Conservation (phyloP, 2,329 filamentous ascomycete genomes). For the Akanthomyces muscarius region DNA sequence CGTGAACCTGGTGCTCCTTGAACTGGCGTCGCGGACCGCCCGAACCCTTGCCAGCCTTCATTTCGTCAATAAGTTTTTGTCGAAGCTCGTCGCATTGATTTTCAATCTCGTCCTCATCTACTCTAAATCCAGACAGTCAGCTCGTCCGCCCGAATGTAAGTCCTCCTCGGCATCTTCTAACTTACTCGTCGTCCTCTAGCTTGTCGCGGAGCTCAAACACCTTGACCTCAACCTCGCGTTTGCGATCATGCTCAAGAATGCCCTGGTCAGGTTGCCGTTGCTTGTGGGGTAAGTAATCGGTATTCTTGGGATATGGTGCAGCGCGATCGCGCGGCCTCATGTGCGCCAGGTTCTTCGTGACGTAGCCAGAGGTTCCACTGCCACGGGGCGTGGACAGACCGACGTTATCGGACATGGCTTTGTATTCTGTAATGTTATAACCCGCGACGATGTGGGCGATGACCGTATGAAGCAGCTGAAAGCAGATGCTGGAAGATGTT, state of each 20-base stretch:
- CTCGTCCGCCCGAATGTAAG: neutral
- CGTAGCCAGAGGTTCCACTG: conserved; percentile 94
- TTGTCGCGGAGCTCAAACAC: conserved; percentile 86
- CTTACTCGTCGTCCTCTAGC: conserved; percentile 84
- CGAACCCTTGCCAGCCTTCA: conserved; percentile 31
- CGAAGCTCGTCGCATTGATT: conserved; percentile 44
- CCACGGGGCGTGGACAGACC: conserved; percentile 91
- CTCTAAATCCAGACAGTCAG: conserved; percentile 39
- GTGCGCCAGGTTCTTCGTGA: conserved; percentile 91
- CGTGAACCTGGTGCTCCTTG: conserved; percentile 93
- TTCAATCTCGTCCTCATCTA: conserved; percentile 90
- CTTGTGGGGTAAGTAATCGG: conserved; percentile 63
- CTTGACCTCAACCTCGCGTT: conserved; percentile 86
- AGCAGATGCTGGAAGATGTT: neutral
- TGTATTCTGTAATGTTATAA: neutral
- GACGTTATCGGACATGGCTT: conserved; percentile 88
- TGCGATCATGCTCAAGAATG: conserved; percentile 90
- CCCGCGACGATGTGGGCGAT: neutral
- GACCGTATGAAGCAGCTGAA: neutral
- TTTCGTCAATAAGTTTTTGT: conserved; percentile 38
- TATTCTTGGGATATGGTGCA: conserved; percentile 71
- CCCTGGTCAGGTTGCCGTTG: conserved; percentile 84
- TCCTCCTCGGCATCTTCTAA: conserved; percentile 10
- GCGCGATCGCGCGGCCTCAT: conserved; percentile 77
- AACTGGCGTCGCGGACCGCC: conserved; percentile 50